Percentiles rank a stretch among this genome's conserved stretches.
Conservation (phyloP, 1,284 basidiomycete genomes). For the Microbotryum scabiosae region DNA sequence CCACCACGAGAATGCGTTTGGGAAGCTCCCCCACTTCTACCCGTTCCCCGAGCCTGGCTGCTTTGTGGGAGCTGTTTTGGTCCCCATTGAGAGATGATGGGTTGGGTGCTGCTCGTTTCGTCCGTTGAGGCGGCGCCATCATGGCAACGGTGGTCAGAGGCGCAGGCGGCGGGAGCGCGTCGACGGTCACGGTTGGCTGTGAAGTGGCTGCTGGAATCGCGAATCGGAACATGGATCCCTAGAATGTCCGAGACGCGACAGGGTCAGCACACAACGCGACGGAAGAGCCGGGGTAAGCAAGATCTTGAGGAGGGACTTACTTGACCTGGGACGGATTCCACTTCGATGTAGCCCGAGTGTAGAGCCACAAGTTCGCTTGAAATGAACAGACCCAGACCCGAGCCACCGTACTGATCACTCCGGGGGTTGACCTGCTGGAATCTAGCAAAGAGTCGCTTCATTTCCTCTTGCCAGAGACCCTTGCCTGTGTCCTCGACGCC, state of each 20-base stretch:
- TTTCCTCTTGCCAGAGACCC: constrained; percentile 29
- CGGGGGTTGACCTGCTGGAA: constrained; percentile 31
- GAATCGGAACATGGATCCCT: background rate
- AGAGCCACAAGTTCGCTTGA: constrained; percentile 31
- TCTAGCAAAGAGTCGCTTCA: constrained; percentile 23
- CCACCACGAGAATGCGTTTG: constrained; percentile 36
- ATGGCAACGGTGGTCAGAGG: no score
- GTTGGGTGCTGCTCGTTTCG: no score
- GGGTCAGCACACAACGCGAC: background rate
- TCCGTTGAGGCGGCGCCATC: no score
- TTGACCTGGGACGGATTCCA: background rate
- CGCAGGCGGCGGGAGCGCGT: no score
- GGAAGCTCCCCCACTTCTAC: no score
- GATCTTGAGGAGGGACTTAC: background rate
- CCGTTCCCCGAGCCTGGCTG: no score
- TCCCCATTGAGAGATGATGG: no score
- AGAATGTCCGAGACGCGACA: background rate
- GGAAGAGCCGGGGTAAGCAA: background rate
- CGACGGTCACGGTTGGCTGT: no score
- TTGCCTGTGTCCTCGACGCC: constrained; percentile 27
- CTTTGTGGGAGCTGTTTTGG: no score
- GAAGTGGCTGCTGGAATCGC: background rate
- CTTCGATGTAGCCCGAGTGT: constrained; percentile 29
- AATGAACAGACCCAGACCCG: constrained; percentile 31
- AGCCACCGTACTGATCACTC: constrained; percentile 10